phyloP scores from a whole-genome alignment of 306 rosid species.

The Ziziphus jujuba region DNA sequence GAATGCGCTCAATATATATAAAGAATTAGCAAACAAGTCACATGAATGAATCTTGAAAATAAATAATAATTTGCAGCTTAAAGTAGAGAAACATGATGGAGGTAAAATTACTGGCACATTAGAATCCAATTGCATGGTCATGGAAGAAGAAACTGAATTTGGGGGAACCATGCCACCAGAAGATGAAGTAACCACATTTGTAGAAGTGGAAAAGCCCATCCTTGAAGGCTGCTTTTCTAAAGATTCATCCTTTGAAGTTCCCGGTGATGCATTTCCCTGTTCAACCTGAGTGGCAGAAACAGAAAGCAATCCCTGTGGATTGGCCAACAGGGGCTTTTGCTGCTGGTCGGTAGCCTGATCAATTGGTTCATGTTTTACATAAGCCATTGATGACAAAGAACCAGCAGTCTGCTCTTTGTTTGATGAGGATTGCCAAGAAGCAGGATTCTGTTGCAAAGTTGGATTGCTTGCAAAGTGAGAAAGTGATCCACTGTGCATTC shows the following conservation, averaged over 20 bases:
- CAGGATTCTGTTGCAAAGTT: constrained; percentile 52
- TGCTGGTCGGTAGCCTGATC: constrained; percentile 72
- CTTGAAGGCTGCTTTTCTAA: constrained; percentile 59
- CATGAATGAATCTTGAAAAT: background rate
- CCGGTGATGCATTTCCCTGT: constrained; percentile 55
- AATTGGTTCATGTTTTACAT: constrained; percentile 62
- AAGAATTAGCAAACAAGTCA: constrained; percentile 5
- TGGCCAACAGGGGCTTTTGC: constrained; percentile 50
- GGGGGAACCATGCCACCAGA: constrained; percentile 46
- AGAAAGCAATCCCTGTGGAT: constrained; percentile 61
- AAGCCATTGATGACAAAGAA: constrained; percentile 44
- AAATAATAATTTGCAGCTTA: background rate
- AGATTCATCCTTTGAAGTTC: constrained; percentile 49
- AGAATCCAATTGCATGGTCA: constrained; percentile 44
- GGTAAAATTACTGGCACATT: constrained; percentile 38
- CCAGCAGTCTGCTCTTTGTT: constrained; percentile 61
- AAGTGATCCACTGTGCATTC: constrained; percentile 65
- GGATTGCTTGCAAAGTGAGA: constrained; percentile 49
- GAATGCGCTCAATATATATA: background rate
- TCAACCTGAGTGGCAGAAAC: constrained; percentile 54
- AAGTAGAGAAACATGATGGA: background rate
- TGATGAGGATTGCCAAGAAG: constrained; percentile 62
- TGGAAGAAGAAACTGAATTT: constrained; percentile 53
- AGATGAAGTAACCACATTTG: constrained; percentile 41
- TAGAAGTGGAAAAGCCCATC: constrained; percentile 51